Evolutionary conservation across 306 rosid species (phyloP).

Genomic region (Gillenia trifoliata): DNA sequence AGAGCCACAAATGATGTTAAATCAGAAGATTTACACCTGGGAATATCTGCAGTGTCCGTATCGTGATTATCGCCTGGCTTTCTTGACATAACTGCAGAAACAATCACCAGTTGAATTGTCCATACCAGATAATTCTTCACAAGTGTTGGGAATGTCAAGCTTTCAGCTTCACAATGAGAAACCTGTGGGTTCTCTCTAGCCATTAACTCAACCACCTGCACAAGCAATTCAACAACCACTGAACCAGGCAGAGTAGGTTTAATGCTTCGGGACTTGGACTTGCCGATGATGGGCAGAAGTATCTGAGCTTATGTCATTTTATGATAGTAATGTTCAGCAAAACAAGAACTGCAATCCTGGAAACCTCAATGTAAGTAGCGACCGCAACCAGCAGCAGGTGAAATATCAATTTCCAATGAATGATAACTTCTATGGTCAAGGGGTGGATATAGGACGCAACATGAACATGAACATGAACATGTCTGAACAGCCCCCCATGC

Average conservation of each 20-base stretch:
- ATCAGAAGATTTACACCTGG: slow-evolving; percentile 38
- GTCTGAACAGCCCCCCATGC: slow-evolving; percentile 10
- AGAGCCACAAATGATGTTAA: slow-evolving; percentile 20
- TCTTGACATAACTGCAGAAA: slow-evolving; percentile 34
- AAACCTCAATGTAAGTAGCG: slow-evolving; percentile 2
- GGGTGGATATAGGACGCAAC: slow-evolving; percentile 16
- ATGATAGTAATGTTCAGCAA: slow-evolving; percentile 31
- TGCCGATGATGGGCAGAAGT: slow-evolving; percentile 55
- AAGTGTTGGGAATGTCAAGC: slow-evolving; percentile 29
- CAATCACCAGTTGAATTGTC: slow-evolving; percentile 51
- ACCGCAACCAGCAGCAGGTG: slow-evolving; percentile 12
- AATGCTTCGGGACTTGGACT: slow-evolving; percentile 25
- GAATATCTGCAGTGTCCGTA: slow-evolving; percentile 39
- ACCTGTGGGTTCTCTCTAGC: slow-evolving; percentile 22
- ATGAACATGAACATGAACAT: slow-evolving; percentile 13
- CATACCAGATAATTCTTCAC: slow-evolving; percentile 25
- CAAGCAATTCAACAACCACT: slow-evolving; percentile 11
- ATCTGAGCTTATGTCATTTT: slow-evolving; percentile 39
- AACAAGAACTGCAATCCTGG: slow-evolving; percentile 23
- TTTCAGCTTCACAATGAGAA: slow-evolving; percentile 29
- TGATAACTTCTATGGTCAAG: slow-evolving; percentile 24
- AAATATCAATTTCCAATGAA: slow-evolving; percentile 28
- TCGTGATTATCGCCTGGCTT: slow-evolving; percentile 34
- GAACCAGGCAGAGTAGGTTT: slow-evolving; percentile 15
- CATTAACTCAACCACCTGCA: slow-evolving; percentile 18